Evolutionary conservation across 2,329 filamentous ascomycete species (phyloP).

Genomic region (Botrytis tulipae): DNA sequence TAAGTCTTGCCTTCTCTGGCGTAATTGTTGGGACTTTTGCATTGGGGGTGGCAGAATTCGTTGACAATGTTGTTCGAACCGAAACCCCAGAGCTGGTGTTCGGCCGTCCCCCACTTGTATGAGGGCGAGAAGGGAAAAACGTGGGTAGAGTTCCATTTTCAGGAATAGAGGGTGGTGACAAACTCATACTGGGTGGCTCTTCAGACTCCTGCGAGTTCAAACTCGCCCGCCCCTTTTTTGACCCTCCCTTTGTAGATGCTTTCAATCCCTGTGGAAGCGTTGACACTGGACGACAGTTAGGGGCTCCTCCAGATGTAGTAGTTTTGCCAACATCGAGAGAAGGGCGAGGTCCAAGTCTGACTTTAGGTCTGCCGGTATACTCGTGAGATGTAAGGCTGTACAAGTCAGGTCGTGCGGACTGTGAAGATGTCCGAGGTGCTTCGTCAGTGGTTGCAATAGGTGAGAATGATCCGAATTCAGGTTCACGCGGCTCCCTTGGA

Average conservation of each 20-base stretch:
- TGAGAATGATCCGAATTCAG: constrained; percentile 26
- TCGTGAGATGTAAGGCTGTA: constrained; percentile 50
- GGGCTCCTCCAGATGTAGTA: constrained; percentile 57
- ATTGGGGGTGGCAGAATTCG: constrained; percentile 26
- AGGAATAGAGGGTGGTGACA: constrained; percentile 34
- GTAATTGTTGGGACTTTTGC: constrained; percentile 57
- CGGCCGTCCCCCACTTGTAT: constrained; percentile 39
- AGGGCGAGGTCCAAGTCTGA: constrained; percentile 85
- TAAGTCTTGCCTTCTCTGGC: constrained; percentile 84
- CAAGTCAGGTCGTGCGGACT: constrained; percentile 52
- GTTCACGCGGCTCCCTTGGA: constrained; percentile 24
- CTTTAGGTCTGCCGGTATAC: constrained; percentile 66
- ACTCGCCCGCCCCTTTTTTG: constrained; percentile 49
- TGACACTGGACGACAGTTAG: constrained; percentile 68
- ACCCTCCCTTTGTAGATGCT: constrained; percentile 55
- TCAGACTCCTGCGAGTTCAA: constrained; percentile 42
- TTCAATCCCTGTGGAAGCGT: constrained; percentile 80
- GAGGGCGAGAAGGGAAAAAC: constrained; percentile 34
- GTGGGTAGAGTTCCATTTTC: constrained; percentile 23
- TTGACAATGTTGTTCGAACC: constrained; percentile 29
- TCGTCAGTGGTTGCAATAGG: constrained; percentile 30
- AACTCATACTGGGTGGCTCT: constrained; percentile 34
- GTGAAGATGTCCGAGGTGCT: constrained; percentile 43
- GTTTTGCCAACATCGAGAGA: constrained; percentile 65
- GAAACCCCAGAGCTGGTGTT: constrained; percentile 36